Conservation (phyloP, 2,329 filamentous ascomycete species). For the Exophiala aquamarina region DNA sequence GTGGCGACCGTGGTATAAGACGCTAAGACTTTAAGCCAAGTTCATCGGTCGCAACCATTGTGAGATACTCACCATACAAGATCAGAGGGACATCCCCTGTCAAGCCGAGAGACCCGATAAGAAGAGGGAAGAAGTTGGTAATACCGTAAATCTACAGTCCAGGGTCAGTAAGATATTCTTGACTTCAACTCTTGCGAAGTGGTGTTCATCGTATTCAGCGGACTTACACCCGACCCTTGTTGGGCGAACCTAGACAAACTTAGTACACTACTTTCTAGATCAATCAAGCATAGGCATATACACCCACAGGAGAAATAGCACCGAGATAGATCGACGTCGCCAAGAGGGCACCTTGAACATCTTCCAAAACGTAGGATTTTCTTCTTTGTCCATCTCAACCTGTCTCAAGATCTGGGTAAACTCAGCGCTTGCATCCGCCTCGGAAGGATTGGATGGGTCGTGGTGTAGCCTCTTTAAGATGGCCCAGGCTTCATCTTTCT, state of each 20-base stretch:
- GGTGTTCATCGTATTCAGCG: no score
- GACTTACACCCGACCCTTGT: no score
- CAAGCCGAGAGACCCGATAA: constrained; percentile 37
- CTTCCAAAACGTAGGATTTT: neutral
- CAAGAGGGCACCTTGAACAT: constrained; percentile 18
- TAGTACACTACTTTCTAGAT: no score
- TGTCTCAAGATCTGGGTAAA: constrained; percentile 13
- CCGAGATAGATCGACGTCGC: constrained; percentile 9
- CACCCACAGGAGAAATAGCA: constrained; percentile 6
- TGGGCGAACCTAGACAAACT: no score
- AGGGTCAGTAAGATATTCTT: no score
- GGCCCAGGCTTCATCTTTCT: constrained; percentile 10
- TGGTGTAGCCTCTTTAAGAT: constrained; percentile 14
- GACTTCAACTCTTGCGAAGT: no score
- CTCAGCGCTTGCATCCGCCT: constrained; percentile 5
- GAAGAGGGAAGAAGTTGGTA: constrained; percentile 41
- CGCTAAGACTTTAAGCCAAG: constrained; percentile 23
- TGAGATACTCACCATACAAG: constrained; percentile 31
- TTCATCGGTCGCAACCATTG: neutral
- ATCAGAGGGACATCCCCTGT: constrained; percentile 41
- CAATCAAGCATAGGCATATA: no score
- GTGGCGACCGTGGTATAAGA: constrained; percentile 39
- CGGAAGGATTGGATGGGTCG: constrained; percentile 2
- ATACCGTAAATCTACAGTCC: constrained; percentile 14
- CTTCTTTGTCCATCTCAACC: constrained; percentile 10